Evolutionary conservation across 179 eudicot genomes (phyloP).

Genomic region (Silene coronaria): DNA sequence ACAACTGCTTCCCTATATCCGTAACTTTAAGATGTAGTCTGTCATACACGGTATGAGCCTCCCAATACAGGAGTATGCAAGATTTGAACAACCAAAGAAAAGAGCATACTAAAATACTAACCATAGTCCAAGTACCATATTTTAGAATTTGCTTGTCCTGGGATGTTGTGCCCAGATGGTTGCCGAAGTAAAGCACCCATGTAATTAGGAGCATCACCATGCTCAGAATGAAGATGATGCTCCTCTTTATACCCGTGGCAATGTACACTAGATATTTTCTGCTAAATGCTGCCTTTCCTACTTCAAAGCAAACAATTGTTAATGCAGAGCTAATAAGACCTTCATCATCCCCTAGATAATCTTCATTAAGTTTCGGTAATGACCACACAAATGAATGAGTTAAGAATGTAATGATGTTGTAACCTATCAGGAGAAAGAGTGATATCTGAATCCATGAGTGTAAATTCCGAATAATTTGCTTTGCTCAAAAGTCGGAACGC

Average conservation of each 20-base stretch:
- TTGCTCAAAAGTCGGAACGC: neutral
- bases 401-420: slow-evolving; percentile 9
- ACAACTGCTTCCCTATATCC: neutral
- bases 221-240: slow-evolving; percentile 16
- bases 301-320: neutral
- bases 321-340: neutral
- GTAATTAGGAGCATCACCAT: slow-evolving; percentile 5
- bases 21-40: neutral
- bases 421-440: slow-evolving; percentile 16
- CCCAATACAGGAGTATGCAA: slow-evolving; percentile 9
- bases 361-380: neutral
- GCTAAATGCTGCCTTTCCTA: neutral
- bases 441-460: slow-evolving; percentile 18
- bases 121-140: neutral
- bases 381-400: neutral
- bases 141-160: neutral
- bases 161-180: neutral
- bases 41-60: slow-evolving; percentile 3
- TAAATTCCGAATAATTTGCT: slow-evolving; percentile 10
- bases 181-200: slow-evolving; percentile 9
- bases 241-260: slow-evolving; percentile 6
- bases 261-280: neutral
- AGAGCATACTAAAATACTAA: neutral
- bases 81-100: slow-evolving; percentile 19
- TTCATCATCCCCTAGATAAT: neutral